Conservation (phyloP, 1,284 basidiomycete species). For the Acaromyces ingoldii region DNA sequence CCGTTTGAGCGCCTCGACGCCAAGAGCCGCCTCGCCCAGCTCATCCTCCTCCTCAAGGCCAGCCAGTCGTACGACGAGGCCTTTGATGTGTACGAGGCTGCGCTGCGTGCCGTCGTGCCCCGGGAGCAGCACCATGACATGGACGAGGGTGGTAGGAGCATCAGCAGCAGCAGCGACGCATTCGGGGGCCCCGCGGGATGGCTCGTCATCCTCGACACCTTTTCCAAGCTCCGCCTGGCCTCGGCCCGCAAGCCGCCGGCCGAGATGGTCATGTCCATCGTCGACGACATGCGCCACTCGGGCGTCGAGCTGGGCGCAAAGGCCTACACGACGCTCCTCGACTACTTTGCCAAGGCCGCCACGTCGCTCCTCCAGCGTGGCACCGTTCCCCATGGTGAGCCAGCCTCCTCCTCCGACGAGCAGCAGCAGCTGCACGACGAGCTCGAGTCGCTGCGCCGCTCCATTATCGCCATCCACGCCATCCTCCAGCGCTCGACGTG, state of each 20-base stretch:
- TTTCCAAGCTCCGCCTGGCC: slow-evolving; percentile 11
- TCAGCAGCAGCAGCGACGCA: neutral
- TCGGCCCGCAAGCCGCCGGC: slow-evolving; percentile 55
- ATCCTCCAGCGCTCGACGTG: too few relatives aligned
- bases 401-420: too few relatives aligned
- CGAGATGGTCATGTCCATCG: slow-evolving; percentile 68
- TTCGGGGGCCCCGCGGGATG: slow-evolving; percentile 14
- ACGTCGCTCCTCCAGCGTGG: slow-evolving; percentile 51
- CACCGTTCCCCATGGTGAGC: slow-evolving; percentile 71
- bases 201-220: slow-evolving; percentile 10
- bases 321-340: slow-evolving; percentile 70
- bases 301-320: slow-evolving; percentile 61
- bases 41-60: slow-evolving; percentile 14
- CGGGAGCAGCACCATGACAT: too few relatives aligned
- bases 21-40: slow-evolving; percentile 13
- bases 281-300: slow-evolving; percentile 72
- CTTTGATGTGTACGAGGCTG: slow-evolving; percentile 20
- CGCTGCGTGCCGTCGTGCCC: neutral
- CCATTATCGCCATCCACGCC: too few relatives aligned
- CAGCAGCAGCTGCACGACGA: too few relatives aligned
- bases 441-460: slow-evolving; percentile 51
- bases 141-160: neutral
- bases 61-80: slow-evolving; percentile 22
- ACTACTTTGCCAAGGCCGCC: slow-evolving; percentile 51
- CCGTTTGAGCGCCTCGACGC: slow-evolving; percentile 16